Evolutionary conservation across 805 yeast genomes (phyloP).

Genomic region (Candida rishiriensis): DNA sequence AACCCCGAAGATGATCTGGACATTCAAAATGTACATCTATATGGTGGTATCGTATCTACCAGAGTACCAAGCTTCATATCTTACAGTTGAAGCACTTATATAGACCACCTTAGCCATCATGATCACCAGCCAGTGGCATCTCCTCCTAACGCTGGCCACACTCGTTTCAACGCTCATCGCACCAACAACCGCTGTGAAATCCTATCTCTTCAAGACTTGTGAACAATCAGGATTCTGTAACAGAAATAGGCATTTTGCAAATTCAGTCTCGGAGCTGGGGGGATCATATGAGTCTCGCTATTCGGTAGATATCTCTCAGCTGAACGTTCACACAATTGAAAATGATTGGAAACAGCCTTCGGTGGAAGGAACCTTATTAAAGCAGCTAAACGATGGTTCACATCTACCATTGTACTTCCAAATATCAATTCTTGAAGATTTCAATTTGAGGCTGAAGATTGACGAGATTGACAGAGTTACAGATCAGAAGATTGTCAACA

Average conservation of each 20-base stretch:
- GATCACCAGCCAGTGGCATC: neutral
- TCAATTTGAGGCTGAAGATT: conserved; percentile 55
- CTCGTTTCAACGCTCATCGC: conserved; percentile 3
- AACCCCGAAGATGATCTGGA: too few species aligned
- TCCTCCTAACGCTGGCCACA: neutral
- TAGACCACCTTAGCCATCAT: too few species aligned
- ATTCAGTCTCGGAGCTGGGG: conserved; percentile 26
- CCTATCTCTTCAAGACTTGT: conserved; percentile 71
- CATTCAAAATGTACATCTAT: too few species aligned
- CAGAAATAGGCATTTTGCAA: conserved; percentile 69
- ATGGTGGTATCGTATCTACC: too few species aligned
- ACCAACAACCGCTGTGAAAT: conserved; percentile 45
- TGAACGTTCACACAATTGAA: conserved; percentile 21
- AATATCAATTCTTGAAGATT: conserved; percentile 51
- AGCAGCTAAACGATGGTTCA: conserved; percentile 37
- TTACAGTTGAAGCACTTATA: too few species aligned
- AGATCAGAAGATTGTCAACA: conserved; percentile 19
- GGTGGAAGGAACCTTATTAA: conserved; percentile 44
- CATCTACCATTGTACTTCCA: conserved; percentile 49
- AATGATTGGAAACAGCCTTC: conserved; percentile 27
- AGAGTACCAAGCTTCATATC: too few species aligned
- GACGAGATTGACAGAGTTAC: conserved; percentile 54
- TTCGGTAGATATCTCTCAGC: conserved; percentile 33
- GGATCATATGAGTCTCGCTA: conserved; percentile 34
- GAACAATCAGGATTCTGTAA: conserved; percentile 78